Percentiles rank a stretch among this genome's conserved stretches.
These are phyloP conservation scores for Entomortierella lignicola DNA, from an alignment of 192 early-diverging fungal genomes.

Conservation along the genomic window DNA sequence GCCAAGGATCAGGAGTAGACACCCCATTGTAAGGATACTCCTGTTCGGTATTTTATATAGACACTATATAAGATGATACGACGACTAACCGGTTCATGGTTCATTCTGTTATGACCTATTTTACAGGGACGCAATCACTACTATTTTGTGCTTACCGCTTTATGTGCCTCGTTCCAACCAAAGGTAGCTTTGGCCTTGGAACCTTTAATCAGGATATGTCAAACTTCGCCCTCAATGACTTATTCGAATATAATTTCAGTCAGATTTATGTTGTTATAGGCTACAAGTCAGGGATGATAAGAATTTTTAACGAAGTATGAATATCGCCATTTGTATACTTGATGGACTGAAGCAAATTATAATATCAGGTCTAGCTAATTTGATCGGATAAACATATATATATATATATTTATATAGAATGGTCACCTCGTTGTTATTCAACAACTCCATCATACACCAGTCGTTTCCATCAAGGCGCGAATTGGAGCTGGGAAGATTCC, in stretches of 20 bases:
- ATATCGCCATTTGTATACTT: neutral
- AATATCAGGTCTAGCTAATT: too few species aligned
- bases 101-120: neutral
- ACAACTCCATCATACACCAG: conserved; percentile 58
- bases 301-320: conserved; percentile 62
- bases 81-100: neutral
- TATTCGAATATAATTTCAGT: too few species aligned
- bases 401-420: conserved; percentile 31
- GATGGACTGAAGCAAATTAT: too few species aligned
- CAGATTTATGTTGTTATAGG: conserved; percentile 64
- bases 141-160: conserved; percentile 61
- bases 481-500: conserved; percentile 44
- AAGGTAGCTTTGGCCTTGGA: conserved; percentile 37
- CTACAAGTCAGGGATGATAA: conserved; percentile 66
- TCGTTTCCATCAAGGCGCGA: conserved; percentile 61
- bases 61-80: too few species aligned
- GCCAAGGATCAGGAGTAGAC: conserved; percentile 63
- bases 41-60: too few species aligned
- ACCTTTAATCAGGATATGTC: too few species aligned
- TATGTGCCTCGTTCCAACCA: conserved; percentile 61
- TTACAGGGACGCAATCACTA: conserved; percentile 61
- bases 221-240: too few species aligned
- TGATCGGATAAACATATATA: too few species aligned
- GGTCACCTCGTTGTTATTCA: conserved; percentile 61
- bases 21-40: conserved; percentile 28